Percentiles rank a stretch among this genome's conserved stretches.
Evolutionary conservation across 495 filamentous ascomycete genomes (phyloP).

Genomic region (Penicillium coprophilum): DNA sequence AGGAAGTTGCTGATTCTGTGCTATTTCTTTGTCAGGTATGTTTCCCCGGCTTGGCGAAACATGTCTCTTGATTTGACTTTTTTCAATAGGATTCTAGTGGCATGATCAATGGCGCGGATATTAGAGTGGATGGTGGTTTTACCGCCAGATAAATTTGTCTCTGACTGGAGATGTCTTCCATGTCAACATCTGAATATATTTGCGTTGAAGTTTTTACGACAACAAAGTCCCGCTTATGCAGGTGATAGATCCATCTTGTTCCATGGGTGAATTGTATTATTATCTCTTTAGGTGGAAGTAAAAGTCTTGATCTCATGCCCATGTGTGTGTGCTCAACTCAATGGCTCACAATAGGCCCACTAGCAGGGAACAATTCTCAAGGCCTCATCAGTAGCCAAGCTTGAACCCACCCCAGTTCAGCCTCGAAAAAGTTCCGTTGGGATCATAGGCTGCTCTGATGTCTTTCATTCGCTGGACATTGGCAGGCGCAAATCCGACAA

Average conservation of each 20-base stretch:
- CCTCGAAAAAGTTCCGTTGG: slow-evolving; percentile 19
- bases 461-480: slow-evolving; percentile 33
- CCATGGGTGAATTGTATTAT: too few species aligned
- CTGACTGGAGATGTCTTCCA: background rate
- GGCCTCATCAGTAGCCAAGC: slow-evolving; percentile 4
- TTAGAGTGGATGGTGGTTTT: slow-evolving; percentile 44
- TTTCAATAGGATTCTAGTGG: slow-evolving; percentile 40
- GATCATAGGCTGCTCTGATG: slow-evolving; percentile 40
- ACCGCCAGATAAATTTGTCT: slow-evolving; percentile 30
- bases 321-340: too few species aligned
- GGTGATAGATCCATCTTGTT: too few species aligned
- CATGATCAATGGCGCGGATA: slow-evolving; percentile 47
- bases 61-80: slow-evolving; percentile 12
- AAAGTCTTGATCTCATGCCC: too few species aligned
- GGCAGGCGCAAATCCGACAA: slow-evolving; percentile 35
- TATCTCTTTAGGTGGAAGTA: too few species aligned
- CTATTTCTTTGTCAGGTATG: slow-evolving; percentile 40
- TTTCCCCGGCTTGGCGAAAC: background rate
- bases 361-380: too few species aligned
- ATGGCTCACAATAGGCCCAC: too few species aligned
- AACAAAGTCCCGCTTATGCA: background rate
- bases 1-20: slow-evolving; percentile 42
- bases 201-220: background rate
- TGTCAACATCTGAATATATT: background rate
- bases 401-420: slow-evolving; percentile 33